Conservation (phyloP, 768 basidiomycete species). For the Trichaptum fuscoviolaceum region DNA sequence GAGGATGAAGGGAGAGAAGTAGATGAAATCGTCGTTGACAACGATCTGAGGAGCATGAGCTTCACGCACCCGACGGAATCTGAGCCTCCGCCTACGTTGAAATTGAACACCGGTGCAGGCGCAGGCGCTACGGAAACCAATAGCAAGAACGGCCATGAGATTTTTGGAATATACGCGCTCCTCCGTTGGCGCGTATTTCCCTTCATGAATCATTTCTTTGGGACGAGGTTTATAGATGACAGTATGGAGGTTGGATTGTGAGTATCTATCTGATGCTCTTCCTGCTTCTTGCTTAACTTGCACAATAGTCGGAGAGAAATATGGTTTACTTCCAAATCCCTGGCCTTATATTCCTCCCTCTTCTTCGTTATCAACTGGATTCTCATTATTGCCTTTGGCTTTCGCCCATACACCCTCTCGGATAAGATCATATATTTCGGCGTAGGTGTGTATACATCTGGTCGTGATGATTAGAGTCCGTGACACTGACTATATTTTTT, state of each 20-base stretch:
- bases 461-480: no score
- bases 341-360: conserved; percentile 15
- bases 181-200: conserved; percentile 12
- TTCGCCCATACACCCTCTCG: conserved; percentile 8
- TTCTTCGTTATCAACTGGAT: conserved; percentile 24
- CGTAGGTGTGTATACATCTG: conserved; percentile 11
- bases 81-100: not conserved
- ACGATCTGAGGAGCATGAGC: conserved; percentile 1
- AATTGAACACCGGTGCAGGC: not conserved
- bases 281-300: not conserved
- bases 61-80: not conserved
- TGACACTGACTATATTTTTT: no score
- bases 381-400: conserved; percentile 8
- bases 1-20: conserved; percentile 2
- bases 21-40: conserved; percentile 12
- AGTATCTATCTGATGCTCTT: not conserved
- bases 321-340: conserved; percentile 11
- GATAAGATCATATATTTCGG: conserved; percentile 17
- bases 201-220: conserved; percentile 5
- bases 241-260: conserved; percentile 7
- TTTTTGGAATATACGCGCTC: not conserved
- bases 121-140: not conserved
- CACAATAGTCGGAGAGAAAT: conserved; percentile 6
- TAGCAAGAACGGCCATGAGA: no score
- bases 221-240: conserved; percentile 3